Conservation (phyloP, 2,329 filamentous ascomycete species). For the Fusarium pseudoanthophilum region DNA sequence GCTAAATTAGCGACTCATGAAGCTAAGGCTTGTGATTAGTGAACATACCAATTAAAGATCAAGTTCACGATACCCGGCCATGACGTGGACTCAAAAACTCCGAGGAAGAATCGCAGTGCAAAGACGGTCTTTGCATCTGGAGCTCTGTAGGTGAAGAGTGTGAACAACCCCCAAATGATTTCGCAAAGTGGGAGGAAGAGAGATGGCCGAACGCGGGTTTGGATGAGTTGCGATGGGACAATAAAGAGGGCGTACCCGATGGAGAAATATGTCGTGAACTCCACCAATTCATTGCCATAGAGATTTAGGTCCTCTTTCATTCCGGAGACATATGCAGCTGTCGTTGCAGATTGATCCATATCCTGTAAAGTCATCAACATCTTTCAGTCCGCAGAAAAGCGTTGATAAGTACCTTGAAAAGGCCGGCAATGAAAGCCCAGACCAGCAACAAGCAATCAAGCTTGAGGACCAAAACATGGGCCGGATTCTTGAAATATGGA, state of each 20-base stretch:
- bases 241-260: constrained; percentile 41
- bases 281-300: constrained; percentile 35
- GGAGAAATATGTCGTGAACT: constrained; percentile 43
- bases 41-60: constrained; percentile 37
- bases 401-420: constrained; percentile 5
- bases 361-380: constrained; percentile 16
- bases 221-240: constrained; percentile 36
- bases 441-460: constrained; percentile 44
- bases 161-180: constrained; percentile 38
- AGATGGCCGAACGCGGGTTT: constrained; percentile 38
- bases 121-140: constrained; percentile 30
- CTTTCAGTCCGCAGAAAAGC: accelerated
- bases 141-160: constrained; percentile 31
- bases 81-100: constrained; percentile 39
- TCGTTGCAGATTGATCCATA: constrained; percentile 40
- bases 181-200: constrained; percentile 37
- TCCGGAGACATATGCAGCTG: constrained; percentile 35
- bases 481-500: constrained; percentile 46
- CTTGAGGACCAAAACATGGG: constrained; percentile 45
- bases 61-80: constrained; percentile 40
- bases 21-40: accelerated
- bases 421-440: constrained; percentile 40
- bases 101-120: constrained; percentile 36
- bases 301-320: constrained; percentile 37
- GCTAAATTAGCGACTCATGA: background rate